phyloP scores from a whole-genome alignment of 1,139 yeast species.

The Yamadazyma atlantica region DNA sequence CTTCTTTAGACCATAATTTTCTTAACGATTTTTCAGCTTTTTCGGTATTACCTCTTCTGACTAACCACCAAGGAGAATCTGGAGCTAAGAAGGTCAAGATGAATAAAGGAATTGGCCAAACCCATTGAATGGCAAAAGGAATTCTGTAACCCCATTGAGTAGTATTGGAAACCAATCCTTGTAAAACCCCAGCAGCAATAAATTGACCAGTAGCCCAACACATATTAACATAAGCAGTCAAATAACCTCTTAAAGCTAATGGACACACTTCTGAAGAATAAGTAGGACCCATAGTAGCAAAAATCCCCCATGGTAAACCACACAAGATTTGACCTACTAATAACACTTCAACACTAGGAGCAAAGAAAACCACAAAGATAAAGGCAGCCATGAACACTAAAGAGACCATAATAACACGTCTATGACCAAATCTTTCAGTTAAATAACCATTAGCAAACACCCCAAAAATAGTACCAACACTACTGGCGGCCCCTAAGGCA shows the following conservation, averaged over 20 bases:
- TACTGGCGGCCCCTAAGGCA: constrained; percentile 19
- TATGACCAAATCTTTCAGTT: constrained; percentile 24
- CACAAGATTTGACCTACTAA: constrained; percentile 23
- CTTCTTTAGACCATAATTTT: constrained; percentile 13
- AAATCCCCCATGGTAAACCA: constrained; percentile 28
- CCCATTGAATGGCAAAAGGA: constrained; percentile 30
- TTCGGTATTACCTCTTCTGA: constrained; percentile 21
- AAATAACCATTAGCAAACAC: constrained; percentile 23
- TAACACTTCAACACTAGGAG: constrained; percentile 18
- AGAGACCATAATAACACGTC: constrained; percentile 20
- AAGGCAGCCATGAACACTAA: constrained; percentile 21
- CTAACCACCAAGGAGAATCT: constrained; percentile 29
- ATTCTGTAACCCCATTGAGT: constrained; percentile 24
- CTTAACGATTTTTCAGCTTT: constrained; percentile 22
- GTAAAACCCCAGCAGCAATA: constrained; percentile 26
- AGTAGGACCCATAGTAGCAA: constrained; percentile 26
- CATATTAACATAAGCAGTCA: constrained; percentile 27
- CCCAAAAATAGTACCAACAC: constrained; percentile 23
- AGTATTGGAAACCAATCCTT: constrained; percentile 20
- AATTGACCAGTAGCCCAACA: constrained; percentile 34
- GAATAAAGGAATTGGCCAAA: constrained; percentile 24
- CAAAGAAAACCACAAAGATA: constrained; percentile 23
- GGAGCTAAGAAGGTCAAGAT: constrained; percentile 23
- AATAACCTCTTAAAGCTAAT: constrained; percentile 22
- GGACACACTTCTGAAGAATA: constrained; percentile 26